Evolutionary conservation across 345 rosid genomes (phyloP), one percentile per base, ranked within the genome.

Genomic region (Bruguiera gymnorhiza): DNA sequence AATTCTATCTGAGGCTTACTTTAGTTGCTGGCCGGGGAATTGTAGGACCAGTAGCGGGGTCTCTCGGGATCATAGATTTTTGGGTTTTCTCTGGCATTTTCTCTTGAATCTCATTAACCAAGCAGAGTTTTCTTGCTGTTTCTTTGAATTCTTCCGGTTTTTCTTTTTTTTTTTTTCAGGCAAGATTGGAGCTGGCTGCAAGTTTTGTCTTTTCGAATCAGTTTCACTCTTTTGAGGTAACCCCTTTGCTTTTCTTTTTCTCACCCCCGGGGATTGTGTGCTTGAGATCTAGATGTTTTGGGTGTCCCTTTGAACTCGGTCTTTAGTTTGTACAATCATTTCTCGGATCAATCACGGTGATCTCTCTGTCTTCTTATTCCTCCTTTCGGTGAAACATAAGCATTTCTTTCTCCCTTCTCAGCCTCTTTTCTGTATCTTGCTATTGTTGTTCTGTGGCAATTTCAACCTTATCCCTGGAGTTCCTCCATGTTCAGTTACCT

Each of bases 221-320:
- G 67, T 62, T 52, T 50, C 53, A 57, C 55, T 70, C 43, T 19
- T 67, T 70, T 46, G 61, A 56, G 86, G 83, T 83, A 75, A 69
- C 51, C 54, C 43, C 37, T 67, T 75, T 59, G 26, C 16, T 26
- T 67, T 27, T 70, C 26, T 57, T 26, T 21, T 39, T 65, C 13
- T 36, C 55, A 8, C 59, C 53, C 15, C 6, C 55, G 16, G 16
- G 59, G 66, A 51, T 69, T 51, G 37, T 75, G 56, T 37, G 50
- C 36, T 27, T 55, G 72, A 56, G 83, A 82, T 76, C 77, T 66
- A 54, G 62, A 36, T 32, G 53, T 43, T 55, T 19, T 21, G 77
- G 60, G 60, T 56, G 29, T 56, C 30, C 6, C 29, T 15, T 23
- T 56, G 29, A 56, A 43, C 18, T 13, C 5, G 18, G 19, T 43